Conservation (phyloP, 345 rosid genomes). For the Lepidium aucheri region DNA sequence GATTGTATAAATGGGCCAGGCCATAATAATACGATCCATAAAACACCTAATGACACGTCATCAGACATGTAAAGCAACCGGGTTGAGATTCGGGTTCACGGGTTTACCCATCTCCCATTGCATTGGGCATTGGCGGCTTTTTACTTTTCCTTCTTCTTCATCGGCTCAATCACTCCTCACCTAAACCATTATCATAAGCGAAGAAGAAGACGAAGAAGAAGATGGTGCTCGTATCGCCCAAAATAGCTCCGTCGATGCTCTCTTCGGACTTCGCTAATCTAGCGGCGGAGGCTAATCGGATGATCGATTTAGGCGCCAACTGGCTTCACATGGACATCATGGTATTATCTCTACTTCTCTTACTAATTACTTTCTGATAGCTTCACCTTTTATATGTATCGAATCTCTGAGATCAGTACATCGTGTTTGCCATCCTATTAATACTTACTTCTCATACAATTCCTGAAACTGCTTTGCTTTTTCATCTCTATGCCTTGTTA, state of each 20-base stretch:
- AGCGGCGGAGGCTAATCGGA: constrained; percentile 81
- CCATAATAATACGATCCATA: not conserved
- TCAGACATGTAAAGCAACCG: too few relatives aligned
- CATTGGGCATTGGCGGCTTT: not conserved
- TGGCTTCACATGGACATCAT: constrained; percentile 23
- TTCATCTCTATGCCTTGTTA: too few relatives aligned
- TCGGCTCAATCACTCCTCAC: too few relatives aligned
- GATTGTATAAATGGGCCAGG: not conserved
- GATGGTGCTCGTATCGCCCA: constrained; percentile 51
- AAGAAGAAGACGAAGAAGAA: constrained; percentile 1
- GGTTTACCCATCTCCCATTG: not conserved
- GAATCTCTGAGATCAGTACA: too few relatives aligned
- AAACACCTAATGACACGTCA: not conserved
- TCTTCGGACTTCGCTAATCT: constrained; percentile 88
- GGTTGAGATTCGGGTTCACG: constrained; percentile 1
- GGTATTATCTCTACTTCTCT: not conserved
- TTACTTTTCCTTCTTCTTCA: too few relatives aligned
- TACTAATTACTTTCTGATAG: too few relatives aligned
- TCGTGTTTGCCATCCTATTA: too few relatives aligned
- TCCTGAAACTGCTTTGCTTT: too few relatives aligned
- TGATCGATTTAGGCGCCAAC: constrained; percentile 76
- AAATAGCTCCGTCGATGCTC: constrained; percentile 91
- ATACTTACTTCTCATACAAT: too few relatives aligned
- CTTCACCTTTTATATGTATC: too few relatives aligned
- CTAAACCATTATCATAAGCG: too few relatives aligned